Evolutionary conservation across 768 basidiomycete genomes (phyloP), one percentile per base, ranked within the genome.

Genomic region (Agaricus subrufescens): DNA sequence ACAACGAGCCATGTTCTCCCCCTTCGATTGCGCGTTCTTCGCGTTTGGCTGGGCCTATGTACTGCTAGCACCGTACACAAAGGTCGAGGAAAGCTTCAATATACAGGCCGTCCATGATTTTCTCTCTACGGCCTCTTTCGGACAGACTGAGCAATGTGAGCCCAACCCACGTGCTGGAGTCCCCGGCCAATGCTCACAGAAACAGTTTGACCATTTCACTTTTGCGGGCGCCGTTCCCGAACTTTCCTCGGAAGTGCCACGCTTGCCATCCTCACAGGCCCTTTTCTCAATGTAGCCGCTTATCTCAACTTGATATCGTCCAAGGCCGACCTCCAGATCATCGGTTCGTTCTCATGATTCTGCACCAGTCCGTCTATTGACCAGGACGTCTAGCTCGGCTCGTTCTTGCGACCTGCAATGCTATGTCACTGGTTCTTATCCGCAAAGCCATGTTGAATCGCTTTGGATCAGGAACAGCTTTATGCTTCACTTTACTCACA

Each of bases 81-180:
- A 99, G 73, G 97, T 99, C 29, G 97, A 99, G 69, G 97, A 99
- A 72, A 91, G 89, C 65, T 98, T 98, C 77, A 94, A 89, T 61
- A 79, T 98, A 8, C 97, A 98, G 66, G 94, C 92, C 0, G 80
- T 79, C 0, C 92, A 97, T 65, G 97, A 99, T 69, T 75, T 92
- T 26, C 73, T 98, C 29, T 80, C 72, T 86, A 93, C 64, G 94
- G 94, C 2, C 66, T 84, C 15, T 46, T 65, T 0, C 70, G 2
- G 63, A 66, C 3, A 68, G 62, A 34, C 67, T 91, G 27, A 65
- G 60, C 39, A 78, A 82, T 43, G 84, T 89, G 67, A 67, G 83
- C 66, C 55, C 54, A 14, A 25, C 52, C 46, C 44, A 27, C 61
- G 30, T 46, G 11, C 10, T 23, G 52, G 50, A 48, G n/a, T n/a